phyloP scores from a whole-genome alignment of 495 filamentous ascomycete species.

The Elasticomyces elasticus region DNA sequence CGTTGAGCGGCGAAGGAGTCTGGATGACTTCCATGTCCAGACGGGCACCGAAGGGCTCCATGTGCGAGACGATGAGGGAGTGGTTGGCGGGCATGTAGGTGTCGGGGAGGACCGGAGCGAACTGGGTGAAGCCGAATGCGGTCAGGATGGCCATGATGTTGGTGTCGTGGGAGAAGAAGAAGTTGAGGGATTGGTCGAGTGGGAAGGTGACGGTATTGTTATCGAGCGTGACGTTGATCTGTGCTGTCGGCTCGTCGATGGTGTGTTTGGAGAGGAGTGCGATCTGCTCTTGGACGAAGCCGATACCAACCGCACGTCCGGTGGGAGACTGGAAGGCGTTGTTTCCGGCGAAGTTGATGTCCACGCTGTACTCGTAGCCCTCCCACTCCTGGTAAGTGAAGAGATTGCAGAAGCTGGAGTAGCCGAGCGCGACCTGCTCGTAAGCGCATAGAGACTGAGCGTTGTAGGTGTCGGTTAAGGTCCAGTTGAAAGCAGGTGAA shows the following conservation, averaged over 20 bases:
- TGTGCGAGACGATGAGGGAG: slow-evolving; percentile 44
- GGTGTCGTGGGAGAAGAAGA: slow-evolving; percentile 32
- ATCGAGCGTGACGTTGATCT: slow-evolving; percentile 48
- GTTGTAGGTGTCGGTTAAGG: slow-evolving; percentile 42
- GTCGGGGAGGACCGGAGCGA: slow-evolving; percentile 36
- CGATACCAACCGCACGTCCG: slow-evolving; percentile 53
- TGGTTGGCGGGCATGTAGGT: slow-evolving; percentile 37
- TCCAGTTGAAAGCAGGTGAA: slow-evolving; percentile 39
- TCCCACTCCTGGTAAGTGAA: slow-evolving; percentile 50
- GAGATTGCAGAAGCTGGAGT: slow-evolving; percentile 44
- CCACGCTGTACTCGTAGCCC: slow-evolving; percentile 46
- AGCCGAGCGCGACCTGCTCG: slow-evolving; percentile 51
- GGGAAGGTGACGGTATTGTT: slow-evolving; percentile 41
- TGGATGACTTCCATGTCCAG: slow-evolving; percentile 56
- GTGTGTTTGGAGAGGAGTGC: slow-evolving; percentile 49
- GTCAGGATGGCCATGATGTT: slow-evolving; percentile 34
- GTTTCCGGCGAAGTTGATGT: slow-evolving; percentile 47
- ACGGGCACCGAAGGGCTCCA: slow-evolving; percentile 51
- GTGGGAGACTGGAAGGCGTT: slow-evolving; percentile 50
- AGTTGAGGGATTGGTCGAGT: slow-evolving; percentile 39
- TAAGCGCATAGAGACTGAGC: slow-evolving; percentile 49
- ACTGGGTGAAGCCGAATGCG: slow-evolving; percentile 48
- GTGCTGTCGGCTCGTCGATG: slow-evolving; percentile 41
- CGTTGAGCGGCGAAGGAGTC: slow-evolving; percentile 42
- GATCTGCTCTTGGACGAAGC: slow-evolving; percentile 52